Percentiles rank a stretch among this genome's conserved stretches.
Conservation (phyloP, 352 stramenopile genomes). For the Pythium aristosporum region DNA sequence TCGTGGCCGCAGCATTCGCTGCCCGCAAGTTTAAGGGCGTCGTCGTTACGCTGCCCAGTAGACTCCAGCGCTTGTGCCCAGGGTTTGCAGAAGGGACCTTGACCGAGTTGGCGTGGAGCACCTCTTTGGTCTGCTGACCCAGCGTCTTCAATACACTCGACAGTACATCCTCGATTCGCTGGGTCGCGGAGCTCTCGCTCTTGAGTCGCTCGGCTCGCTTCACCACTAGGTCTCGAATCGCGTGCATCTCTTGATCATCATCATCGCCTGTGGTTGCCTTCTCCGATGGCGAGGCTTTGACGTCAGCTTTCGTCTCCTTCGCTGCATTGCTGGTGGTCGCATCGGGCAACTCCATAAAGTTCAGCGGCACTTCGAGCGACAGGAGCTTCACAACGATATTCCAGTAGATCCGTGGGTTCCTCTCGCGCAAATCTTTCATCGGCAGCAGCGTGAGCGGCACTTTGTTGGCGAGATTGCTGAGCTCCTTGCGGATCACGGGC, state of each 20-base stretch:
- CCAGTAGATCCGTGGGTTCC: slow-evolving; percentile 55
- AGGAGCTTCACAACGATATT: slow-evolving; percentile 59
- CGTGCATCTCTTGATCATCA: slow-evolving; percentile 10
- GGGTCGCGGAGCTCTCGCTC: slow-evolving; percentile 2
- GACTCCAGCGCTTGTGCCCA: slow-evolving; percentile 14
- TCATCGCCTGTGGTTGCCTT: not conserved
- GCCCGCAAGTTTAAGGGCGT: not conserved
- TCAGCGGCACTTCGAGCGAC: slow-evolving; percentile 37
- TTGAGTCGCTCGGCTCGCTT: slow-evolving; percentile 8
- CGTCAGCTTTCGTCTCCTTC: not conserved
- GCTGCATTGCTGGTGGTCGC: slow-evolving; percentile 4
- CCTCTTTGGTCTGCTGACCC: slow-evolving; percentile 13
- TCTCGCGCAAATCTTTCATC: slow-evolving; percentile 33
- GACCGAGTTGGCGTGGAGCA: not conserved
- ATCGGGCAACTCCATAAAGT: slow-evolving; percentile 47
- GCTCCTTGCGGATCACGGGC: slow-evolving; percentile 45
- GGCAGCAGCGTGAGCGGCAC: slow-evolving; percentile 39
- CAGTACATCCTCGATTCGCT: slow-evolving; percentile 14
- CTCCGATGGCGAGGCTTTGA: not conserved
- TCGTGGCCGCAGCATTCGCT: not conserved
- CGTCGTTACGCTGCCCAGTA: slow-evolving; percentile 6
- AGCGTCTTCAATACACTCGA: slow-evolving; percentile 14
- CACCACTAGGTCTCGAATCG: slow-evolving; percentile 12
- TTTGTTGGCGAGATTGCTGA: slow-evolving; percentile 38
- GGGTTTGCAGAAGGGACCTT: not conserved